Base-by-base conservation (phyloP, 177 flowering plant species). In the Vitis hybrid region DNA sequence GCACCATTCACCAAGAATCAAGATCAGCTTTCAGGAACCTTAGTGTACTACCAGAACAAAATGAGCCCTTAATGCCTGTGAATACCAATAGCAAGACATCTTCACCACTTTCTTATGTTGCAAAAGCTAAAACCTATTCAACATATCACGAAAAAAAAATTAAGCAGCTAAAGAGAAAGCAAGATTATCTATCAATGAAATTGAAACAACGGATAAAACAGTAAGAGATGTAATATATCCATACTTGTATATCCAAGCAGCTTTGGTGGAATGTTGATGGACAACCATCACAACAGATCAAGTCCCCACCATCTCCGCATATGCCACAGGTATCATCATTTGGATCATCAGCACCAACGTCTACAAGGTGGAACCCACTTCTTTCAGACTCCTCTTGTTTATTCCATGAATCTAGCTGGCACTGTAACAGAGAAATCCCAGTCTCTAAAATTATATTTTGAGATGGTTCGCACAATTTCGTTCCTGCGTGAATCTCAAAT, bases 281-380 rank as follows among this genome's bases (percentile, higher is more conserved):
- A 70, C 94, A 91, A 70, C 90, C 72, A 85, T 91, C 94, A 76
- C 97, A 91, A 60, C 94, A 90, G 63, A 88, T 80, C 85, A 91
- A 82, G 68, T 87, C 78, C 13, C 97, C 97, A 19, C 97, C 97
- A 84, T 91, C 94, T 60, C 88, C 94, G 82, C 97, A 91, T 10
- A 90, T 83, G 61, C 86, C 91, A 76, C 94, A 90, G 3, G 91
- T 88, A 76, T 91, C 94, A 75, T 91, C 97, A 74, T 85, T 90
- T 67, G 88, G 92, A 74, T 92, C 98, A 60, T 79, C 88, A 57
- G 80, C 84, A 72, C 70, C 75, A 73, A 80, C 78, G 68, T 76
- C 82, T 17, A 90, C 75, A 12, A 23, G 64, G 75, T 81, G 78
- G 70, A 87, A 91, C 11, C 83, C 88, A 57, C 72, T 68, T 13